Conservation (phyloP, 805 yeast genomes). For the Lachancea kluyveri region DNA sequence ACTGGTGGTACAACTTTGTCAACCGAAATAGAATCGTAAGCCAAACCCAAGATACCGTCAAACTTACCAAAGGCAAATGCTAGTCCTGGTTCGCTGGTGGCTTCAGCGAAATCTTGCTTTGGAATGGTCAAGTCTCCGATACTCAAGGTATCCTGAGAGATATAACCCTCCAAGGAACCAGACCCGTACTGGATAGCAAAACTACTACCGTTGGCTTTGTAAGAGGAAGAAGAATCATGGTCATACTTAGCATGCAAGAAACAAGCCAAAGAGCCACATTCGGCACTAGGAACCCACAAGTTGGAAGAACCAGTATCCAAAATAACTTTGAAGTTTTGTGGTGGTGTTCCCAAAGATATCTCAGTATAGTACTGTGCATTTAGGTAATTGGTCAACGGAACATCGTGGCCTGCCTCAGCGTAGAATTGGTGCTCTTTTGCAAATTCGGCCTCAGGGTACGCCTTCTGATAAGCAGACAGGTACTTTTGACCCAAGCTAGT, state of each 20-base stretch:
- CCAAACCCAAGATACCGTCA: slow-evolving; percentile 95
- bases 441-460: slow-evolving; percentile 35
- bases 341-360: slow-evolving; percentile 86
- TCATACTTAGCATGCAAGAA: slow-evolving; percentile 89
- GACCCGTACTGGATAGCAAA: slow-evolving; percentile 88
- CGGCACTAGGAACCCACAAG: slow-evolving; percentile 90
- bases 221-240: slow-evolving; percentile 74
- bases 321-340: slow-evolving; percentile 87
- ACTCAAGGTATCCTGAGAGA: slow-evolving; percentile 76
- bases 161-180: slow-evolving; percentile 87
- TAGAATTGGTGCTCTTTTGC: slow-evolving; percentile 20
- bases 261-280: slow-evolving; percentile 92
- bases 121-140: slow-evolving; percentile 76
- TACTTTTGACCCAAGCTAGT: slow-evolving; percentile 58
- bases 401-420: slow-evolving; percentile 45
- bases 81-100: slow-evolving; percentile 94
- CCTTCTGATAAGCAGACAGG: slow-evolving; percentile 41
- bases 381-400: slow-evolving; percentile 86
- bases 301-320: slow-evolving; percentile 96
- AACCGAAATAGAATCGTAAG: slow-evolving; percentile 86
- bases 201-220: slow-evolving; percentile 78
- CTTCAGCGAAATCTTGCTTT: slow-evolving; percentile 92
- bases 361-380: slow-evolving; percentile 97
- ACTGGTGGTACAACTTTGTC: slow-evolving; percentile 89
- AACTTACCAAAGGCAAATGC: slow-evolving; percentile 98